These are phyloP conservation scores for Microthyrium microscopicum DNA, from an alignment of 2,329 filamentous ascomycete species.

Conservation along the genomic window DNA sequence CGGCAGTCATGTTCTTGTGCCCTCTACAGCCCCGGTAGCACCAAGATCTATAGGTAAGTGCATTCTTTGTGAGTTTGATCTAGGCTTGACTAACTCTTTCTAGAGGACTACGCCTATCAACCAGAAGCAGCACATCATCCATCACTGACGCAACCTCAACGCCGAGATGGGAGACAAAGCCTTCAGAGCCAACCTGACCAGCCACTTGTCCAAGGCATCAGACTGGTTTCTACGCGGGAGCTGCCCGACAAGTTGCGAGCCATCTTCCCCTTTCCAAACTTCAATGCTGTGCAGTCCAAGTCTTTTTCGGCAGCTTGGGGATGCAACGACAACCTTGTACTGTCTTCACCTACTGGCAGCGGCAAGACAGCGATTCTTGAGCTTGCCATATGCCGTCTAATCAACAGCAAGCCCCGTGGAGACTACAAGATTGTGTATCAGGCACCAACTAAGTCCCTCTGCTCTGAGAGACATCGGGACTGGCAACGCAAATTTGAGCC, in stretches of 20 bases:
- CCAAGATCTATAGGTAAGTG: too few relatives aligned
- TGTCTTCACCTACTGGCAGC: conserved; percentile 70
- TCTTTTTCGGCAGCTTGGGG: conserved; percentile 53
- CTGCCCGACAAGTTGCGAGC: conserved; percentile 53
- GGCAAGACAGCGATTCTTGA: conserved; percentile 74
- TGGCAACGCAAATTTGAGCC: conserved; percentile 60
- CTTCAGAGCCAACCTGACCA: conserved; percentile 17
- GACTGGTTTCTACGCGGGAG: conserved; percentile 39
- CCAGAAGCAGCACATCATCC: not conserved
- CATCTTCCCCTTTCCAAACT: conserved; percentile 55
- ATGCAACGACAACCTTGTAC: conserved; percentile 57
- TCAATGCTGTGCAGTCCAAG: conserved; percentile 73
- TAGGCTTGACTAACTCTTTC: too few relatives aligned
- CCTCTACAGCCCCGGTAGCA: too few relatives aligned
- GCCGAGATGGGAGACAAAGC: conserved; percentile 4
- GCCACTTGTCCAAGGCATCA: conserved; percentile 40
- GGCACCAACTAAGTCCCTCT: conserved; percentile 71
- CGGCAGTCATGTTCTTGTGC: too few relatives aligned
- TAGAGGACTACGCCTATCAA: too few relatives aligned
- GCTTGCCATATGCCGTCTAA: conserved; percentile 60
- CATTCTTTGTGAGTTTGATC: too few relatives aligned
- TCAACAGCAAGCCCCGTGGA: conserved; percentile 36
- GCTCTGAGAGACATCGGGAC: conserved; percentile 57
- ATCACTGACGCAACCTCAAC: not conserved
- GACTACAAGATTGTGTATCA: conserved; percentile 73